Evolutionary conservation across 1,139 yeast species (phyloP).

Genomic region (Meyerozyma athensensis): DNA sequence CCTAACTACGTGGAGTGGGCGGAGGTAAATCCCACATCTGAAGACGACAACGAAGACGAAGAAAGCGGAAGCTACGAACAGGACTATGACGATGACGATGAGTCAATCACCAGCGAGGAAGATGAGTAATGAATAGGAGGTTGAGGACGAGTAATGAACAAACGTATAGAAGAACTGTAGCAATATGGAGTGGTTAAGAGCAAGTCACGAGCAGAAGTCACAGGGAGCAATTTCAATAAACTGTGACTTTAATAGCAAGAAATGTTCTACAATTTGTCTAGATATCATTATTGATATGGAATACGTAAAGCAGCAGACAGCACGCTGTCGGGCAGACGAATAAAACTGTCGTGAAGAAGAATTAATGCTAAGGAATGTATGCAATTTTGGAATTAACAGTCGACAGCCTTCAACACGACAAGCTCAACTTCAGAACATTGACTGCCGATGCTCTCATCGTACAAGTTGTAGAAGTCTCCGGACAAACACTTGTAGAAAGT

Average conservation of each 20-base stretch:
- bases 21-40: conserved; percentile 40
- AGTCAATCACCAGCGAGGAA: conserved; percentile 7
- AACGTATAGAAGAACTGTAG: no score
- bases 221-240: not conserved
- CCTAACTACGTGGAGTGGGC: conserved; percentile 71
- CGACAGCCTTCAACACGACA: conserved; percentile 28
- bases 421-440: conserved; percentile 37
- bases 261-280: no score
- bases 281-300: no score
- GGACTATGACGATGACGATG: conserved; percentile 9
- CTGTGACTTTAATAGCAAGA: not conserved
- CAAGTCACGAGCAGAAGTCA: no score
- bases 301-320: no score
- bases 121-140: conserved; percentile 6
- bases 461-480: conserved; percentile 42
- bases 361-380: conserved; percentile 1
- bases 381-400: conserved; percentile 17
- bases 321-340: no score
- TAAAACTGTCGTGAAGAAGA: conserved; percentile 1
- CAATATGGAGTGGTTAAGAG: no score
- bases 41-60: conserved; percentile 66
- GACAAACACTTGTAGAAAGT: conserved; percentile 40
- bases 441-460: conserved; percentile 34
- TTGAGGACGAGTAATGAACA: not conserved
- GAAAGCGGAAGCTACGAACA: conserved; percentile 23